Base-by-base conservation (phyloP, 108 stramenopile genomes). In the Fragilariopsis cylindrus region DNA sequence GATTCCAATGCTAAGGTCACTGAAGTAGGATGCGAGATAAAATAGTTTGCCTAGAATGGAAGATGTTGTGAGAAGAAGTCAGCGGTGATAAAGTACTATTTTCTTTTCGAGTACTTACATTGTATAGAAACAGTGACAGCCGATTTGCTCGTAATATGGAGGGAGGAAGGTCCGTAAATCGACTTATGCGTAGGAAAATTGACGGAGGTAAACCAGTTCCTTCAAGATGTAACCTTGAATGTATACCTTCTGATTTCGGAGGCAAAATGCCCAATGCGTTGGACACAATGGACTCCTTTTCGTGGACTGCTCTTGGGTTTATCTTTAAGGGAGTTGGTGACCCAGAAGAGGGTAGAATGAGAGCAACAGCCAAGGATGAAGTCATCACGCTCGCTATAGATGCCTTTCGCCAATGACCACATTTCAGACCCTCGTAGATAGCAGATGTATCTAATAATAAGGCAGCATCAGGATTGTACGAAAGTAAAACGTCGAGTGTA, bases 401-500 rank as follows among this genome's bases (percentile, higher is more conserved):
- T 15, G 30, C 44, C 21, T 74, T 71, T 48, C 66, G 60, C 86
- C 86, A 87, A 12, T 48, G 62, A 39, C 80, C 80, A 55, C 70
- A 48, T 46, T 57, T 65, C 62, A 87, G 52, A 40, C 82, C 82
- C 42, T 81, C 75, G 54, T 80, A 79, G 8, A 94, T 70, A 46
- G 80, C 63, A 39, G 69, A 66, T 13, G 86, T 68, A 77, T 88
- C 86, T 5, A 87, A 72, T 60, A 87, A 77, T 57, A 79, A 73
- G 69, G 74, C 81, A 19, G 79, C 74, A 71, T 91, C 90, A 12
- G 93, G 90, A 62, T 87, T 81, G 80, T 87, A 94, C 5, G 81
- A 74, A 21, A 88, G 85, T 4, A 94, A 70, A 66, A 94, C 90
- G 60, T 94, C 83, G 5, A 94, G 70, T 3, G 88, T 86, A 48